These are phyloP conservation scores for Areca catechu DNA, from an alignment of 176 grass and related monocot genomes.

Conservation along the genomic window DNA sequence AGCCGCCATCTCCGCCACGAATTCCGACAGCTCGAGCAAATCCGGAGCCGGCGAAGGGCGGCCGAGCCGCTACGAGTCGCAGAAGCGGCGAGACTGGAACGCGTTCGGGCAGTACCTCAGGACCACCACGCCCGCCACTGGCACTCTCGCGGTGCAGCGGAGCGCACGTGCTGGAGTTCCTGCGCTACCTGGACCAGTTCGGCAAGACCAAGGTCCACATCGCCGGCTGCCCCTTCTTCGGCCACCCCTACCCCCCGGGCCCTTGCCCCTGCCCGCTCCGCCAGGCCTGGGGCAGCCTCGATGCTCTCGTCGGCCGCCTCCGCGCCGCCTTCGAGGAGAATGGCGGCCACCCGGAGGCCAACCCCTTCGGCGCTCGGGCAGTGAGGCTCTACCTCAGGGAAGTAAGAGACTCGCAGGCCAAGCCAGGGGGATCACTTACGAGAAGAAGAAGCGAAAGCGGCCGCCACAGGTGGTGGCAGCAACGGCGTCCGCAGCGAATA, in stretches of 20 bases:
- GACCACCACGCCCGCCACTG: slow-evolving; percentile 12
- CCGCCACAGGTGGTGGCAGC: background rate
- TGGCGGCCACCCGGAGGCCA: slow-evolving; percentile 6
- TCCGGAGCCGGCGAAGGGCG: background rate
- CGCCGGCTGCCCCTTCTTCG: slow-evolving; percentile 13
- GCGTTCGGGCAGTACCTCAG: slow-evolving; percentile 12
- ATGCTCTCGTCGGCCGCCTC: slow-evolving; percentile 15
- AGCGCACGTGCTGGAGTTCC: slow-evolving; percentile 13
- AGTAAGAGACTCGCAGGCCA: slow-evolving; percentile 6
- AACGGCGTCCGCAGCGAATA: background rate
- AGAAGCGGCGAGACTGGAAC: slow-evolving; percentile 12
- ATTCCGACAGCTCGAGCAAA: too few relatives aligned
- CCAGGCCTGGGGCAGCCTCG: slow-evolving; percentile 17
- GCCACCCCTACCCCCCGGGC: background rate
- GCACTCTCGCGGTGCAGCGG: slow-evolving; percentile 12
- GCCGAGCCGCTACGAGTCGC: slow-evolving; percentile 14
- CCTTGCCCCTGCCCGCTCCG: slow-evolving; percentile 15
- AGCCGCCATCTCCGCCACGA: too few relatives aligned
- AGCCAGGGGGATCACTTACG: slow-evolving; percentile 7
- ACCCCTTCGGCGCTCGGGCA: slow-evolving; percentile 8
- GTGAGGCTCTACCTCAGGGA: slow-evolving; percentile 11
- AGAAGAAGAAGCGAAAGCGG: slow-evolving; percentile 1
- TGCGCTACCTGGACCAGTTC: slow-evolving; percentile 13
- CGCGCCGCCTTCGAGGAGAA: slow-evolving; percentile 18
- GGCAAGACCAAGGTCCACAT: slow-evolving; percentile 16